These are phyloP conservation scores for Ganoderma leucocontextum DNA, from an alignment of 1,284 basidiomycete species.

Conservation along the genomic window DNA sequence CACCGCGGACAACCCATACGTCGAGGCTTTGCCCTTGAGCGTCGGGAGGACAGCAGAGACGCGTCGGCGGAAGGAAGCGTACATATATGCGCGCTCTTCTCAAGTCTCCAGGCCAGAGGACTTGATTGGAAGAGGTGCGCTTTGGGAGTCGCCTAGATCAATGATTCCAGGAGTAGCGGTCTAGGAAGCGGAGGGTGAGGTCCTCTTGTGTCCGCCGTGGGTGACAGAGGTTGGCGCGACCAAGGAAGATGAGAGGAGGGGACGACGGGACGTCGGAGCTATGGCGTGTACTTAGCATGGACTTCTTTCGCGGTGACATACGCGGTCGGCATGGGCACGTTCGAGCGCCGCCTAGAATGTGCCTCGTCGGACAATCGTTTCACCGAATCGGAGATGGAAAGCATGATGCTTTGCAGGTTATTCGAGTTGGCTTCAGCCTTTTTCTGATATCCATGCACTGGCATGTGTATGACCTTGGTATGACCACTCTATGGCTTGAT, in stretches of 20 bases:
- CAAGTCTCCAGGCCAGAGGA: conserved; percentile 8
- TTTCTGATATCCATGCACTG: not conserved
- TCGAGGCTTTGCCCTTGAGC: conserved; percentile 61
- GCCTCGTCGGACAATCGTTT: conserved; percentile 1
- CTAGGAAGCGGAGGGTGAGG: conserved; percentile 2
- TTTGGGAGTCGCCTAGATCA: conserved; percentile 5
- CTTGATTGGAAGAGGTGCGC: conserved; percentile 1
- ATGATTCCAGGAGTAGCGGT: not conserved
- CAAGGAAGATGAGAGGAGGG: not conserved
- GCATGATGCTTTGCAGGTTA: not conserved
- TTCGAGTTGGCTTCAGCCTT: too few species aligned
- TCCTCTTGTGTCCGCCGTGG: not conserved
- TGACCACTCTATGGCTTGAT: not conserved
- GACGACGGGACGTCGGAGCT: not conserved
- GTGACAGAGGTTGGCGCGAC: not conserved
- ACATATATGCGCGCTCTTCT: conserved; percentile 45
- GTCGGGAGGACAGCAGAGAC: conserved; percentile 45
- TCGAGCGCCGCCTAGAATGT: conserved; percentile 25
- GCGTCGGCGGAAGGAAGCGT: conserved; percentile 53
- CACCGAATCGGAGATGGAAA: conserved; percentile 16
- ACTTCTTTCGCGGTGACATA: conserved; percentile 15
- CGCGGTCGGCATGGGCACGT: conserved; percentile 29
- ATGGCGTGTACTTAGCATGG: not conserved
- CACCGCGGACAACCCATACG: conserved; percentile 52
- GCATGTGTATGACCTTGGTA: not conserved